Base-by-base conservation (phyloP, 306 rosid genomes). In the Cicer bijugum region DNA sequence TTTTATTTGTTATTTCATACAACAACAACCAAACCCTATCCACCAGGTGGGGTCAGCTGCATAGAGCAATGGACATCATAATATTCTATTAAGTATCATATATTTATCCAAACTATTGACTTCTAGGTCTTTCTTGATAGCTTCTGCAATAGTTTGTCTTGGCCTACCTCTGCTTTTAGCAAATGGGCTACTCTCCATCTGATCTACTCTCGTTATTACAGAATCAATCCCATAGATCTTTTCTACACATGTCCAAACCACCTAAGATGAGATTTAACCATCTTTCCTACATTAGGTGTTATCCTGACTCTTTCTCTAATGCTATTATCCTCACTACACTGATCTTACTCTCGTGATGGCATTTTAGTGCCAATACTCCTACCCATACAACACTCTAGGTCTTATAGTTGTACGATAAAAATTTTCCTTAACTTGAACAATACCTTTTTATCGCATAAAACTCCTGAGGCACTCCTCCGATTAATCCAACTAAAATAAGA, bases 401-500 rank as follows among this genome's bases (percentile, higher is more conserved):
- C 61, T 14, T 57, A 57, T 3, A 57, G 39, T 20, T 57, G 39
- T 57, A 28, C 4, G 9, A 57, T 23, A 7, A 57, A 57, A 5
- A 2, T 10, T 4, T 33, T 14, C 39, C 63, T 57, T 57, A 11
- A 8, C 40, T 11, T 9, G 62, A 56, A 11, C 62, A 56, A 8
- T 57, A 57, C 40, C 9, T 23, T 23, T 57, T 57, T 23, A 57
- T 57, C 62, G 23, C 39, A 57, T 23, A 23, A 23, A 57, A 57
- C 28, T 15, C 39, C 14, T 15, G 4, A 57, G 63, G 39, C 15
- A 6, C 39, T 57, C 8, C 4, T 56, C 61, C 17, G 7, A 6
- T 50, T 14, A 20, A 50, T 56, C 60, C 4, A 56, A 9, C 23
- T n/a, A 72, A 64, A 72, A 71, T 58, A 40, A 42, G 55, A 72